Evolutionary conservation across 805 yeast species (phyloP).

Genomic region (Ogataea pignaliae): DNA sequence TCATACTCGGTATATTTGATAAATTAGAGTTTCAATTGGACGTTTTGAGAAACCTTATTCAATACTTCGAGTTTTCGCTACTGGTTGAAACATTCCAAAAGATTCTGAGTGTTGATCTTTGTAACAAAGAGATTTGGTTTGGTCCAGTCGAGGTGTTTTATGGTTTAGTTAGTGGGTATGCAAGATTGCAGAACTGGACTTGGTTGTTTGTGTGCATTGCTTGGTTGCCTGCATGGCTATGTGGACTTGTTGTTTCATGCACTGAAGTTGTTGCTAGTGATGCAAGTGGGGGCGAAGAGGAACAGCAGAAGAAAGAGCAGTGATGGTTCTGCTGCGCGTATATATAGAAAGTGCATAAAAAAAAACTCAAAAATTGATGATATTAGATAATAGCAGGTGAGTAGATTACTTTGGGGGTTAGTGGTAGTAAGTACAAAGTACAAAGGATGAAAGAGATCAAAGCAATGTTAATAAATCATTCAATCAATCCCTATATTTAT

Average conservation of each 20-base stretch:
- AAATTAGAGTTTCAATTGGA: slow-evolving; percentile 25
- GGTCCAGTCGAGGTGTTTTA: slow-evolving; percentile 39
- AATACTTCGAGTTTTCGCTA: slow-evolving; percentile 21
- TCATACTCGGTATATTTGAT: slow-evolving; percentile 23
- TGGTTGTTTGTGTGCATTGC: slow-evolving; percentile 71
- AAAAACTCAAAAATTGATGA: not conserved
- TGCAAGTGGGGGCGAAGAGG: slow-evolving; percentile 1
- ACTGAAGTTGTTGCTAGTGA: slow-evolving; percentile 17
- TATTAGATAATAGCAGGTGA: too few species aligned
- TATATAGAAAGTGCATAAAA: too few species aligned
- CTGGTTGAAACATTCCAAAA: slow-evolving; percentile 15
- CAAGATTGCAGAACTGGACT: slow-evolving; percentile 74
- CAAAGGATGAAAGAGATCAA: too few species aligned
- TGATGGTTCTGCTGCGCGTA: too few species aligned
- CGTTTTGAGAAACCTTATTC: slow-evolving; percentile 26
- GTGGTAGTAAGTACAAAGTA: too few species aligned
- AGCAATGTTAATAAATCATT: too few species aligned
- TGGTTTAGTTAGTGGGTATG: slow-evolving; percentile 61
- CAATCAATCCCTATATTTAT: slow-evolving; percentile 41
- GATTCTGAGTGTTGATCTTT: slow-evolving; percentile 12
- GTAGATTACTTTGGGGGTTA: too few species aligned
- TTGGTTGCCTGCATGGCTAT: slow-evolving; percentile 82
- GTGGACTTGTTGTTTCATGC: slow-evolving; percentile 20
- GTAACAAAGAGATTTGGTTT: slow-evolving; percentile 15
- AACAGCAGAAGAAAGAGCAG: slow-evolving; percentile 4